Evolutionary conservation across 441 rosid species (phyloP).

Genomic region (Euphorbia corollata): DNA sequence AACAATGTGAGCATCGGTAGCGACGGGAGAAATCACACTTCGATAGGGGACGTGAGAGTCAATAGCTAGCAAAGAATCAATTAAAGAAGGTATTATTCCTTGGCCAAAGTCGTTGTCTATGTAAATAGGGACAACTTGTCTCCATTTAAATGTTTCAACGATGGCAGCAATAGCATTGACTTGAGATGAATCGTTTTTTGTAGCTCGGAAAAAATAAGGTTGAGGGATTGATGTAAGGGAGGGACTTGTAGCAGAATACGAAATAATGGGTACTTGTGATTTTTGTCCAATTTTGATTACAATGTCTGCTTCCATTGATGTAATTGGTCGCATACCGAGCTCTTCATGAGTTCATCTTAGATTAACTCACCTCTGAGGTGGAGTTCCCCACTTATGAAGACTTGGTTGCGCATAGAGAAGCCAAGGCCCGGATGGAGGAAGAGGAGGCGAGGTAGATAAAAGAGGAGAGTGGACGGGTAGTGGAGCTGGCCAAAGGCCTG

Average conservation of each 20-base stretch:
- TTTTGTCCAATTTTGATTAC: conserved; percentile 35
- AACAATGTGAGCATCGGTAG: conserved; percentile 33
- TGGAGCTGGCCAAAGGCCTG: no score
- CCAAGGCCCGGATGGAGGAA: no score
- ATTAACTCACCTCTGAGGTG: no score
- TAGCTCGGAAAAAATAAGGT: conserved; percentile 46
- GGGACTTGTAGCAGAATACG: conserved; percentile 55
- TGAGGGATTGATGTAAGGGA: conserved; percentile 35
- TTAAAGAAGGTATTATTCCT: conserved; percentile 24
- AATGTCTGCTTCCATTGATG: conserved; percentile 46
- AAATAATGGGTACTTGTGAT: conserved; percentile 43
- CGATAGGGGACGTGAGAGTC: conserved; percentile 34
- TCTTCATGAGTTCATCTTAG: no score
- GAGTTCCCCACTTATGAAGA: no score
- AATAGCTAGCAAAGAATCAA: conserved; percentile 39
- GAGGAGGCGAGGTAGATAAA: no score
- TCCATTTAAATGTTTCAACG: conserved; percentile 43
- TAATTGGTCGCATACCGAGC: no score
- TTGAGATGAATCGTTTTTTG: conserved; percentile 42
- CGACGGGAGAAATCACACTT: conserved; percentile 31
- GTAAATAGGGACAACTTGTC: conserved; percentile 44
- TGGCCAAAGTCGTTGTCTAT: conserved; percentile 39
- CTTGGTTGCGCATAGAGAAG: no score
- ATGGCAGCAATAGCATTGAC: conserved; percentile 40
- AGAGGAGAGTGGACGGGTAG: no score